Evolutionary conservation across 805 yeast genomes (phyloP).

Genomic region (Starmerella gropengiesseri): DNA sequence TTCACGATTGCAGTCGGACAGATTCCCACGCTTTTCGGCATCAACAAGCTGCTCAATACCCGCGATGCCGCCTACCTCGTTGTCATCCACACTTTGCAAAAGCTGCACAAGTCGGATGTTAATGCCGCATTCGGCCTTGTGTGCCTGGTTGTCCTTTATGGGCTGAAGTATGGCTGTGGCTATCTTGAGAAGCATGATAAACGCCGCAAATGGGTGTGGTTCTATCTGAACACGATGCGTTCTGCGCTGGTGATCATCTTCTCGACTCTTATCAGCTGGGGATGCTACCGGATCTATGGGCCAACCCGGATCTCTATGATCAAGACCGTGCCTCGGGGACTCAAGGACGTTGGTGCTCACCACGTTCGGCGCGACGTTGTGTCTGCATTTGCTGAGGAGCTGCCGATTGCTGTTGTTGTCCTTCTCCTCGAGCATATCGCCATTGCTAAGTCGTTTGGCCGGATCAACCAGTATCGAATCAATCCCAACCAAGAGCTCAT

Average conservation of each 20-base stretch:
- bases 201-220: constrained; percentile 44
- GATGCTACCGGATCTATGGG: constrained; percentile 38
- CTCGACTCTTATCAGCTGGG: constrained; percentile 76
- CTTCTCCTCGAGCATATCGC: constrained; percentile 85
- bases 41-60: constrained; percentile 50
- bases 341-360: constrained; percentile 66
- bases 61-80: constrained; percentile 60
- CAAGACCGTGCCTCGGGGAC: constrained; percentile 75
- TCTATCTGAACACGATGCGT: constrained; percentile 66
- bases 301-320: constrained; percentile 46
- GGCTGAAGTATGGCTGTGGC: constrained; percentile 57
- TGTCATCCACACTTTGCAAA: constrained; percentile 58
- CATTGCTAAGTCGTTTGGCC: constrained; percentile 84
- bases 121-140: constrained; percentile 88
- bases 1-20: constrained; percentile 73
- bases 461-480: constrained; percentile 82
- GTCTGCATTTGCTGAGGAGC: constrained; percentile 53
- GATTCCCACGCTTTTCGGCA: constrained; percentile 79
- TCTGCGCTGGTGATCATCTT: constrained; percentile 72
- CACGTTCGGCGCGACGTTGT: constrained; percentile 49
- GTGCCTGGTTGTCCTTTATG: constrained; percentile 57
- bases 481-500: constrained; percentile 87
- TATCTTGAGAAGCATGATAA: constrained; percentile 55
- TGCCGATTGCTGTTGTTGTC: constrained; percentile 78
- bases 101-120: constrained; percentile 53